These are phyloP conservation scores for Colletotrichum cereale DNA, from an alignment of 2,329 filamentous ascomycete species.

Conservation along the genomic window DNA sequence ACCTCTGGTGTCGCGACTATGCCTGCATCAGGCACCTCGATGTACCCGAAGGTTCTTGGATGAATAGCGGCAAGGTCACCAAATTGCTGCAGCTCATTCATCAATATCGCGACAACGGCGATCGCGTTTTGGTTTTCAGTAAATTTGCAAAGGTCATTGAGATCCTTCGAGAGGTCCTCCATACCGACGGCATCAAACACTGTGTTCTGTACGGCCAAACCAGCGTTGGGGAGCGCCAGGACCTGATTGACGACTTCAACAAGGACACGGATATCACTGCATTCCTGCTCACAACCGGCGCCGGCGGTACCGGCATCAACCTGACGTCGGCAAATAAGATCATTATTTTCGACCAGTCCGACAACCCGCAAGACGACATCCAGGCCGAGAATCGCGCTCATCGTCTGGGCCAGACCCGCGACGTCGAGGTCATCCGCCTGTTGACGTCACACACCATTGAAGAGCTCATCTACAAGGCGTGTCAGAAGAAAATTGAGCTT, in stretches of 20 bases:
- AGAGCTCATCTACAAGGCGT: slow-evolving; percentile 91
- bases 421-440: slow-evolving; percentile 90
- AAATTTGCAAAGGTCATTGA: slow-evolving; percentile 94
- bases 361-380: slow-evolving; percentile 98
- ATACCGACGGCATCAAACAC: slow-evolving; percentile 78
- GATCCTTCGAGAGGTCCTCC: slow-evolving; percentile 86
- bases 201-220: slow-evolving; percentile 90
- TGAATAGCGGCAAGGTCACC: slow-evolving; percentile 84
- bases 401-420: slow-evolving; percentile 89
- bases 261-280: slow-evolving; percentile 82
- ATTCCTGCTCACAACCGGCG: slow-evolving; percentile 93
- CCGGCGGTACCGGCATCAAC: slow-evolving; percentile 97
- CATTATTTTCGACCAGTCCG: slow-evolving; percentile 95
- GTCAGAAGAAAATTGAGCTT: slow-evolving; percentile 91
- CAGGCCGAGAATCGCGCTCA: slow-evolving; percentile 98
- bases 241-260: slow-evolving; percentile 89
- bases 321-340: slow-evolving; percentile 96
- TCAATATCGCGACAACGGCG: slow-evolving; percentile 81
- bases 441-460: slow-evolving; percentile 88
- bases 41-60: slow-evolving; percentile 64
- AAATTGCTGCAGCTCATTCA: slow-evolving; percentile 81
- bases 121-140: slow-evolving; percentile 90
- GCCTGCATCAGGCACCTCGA: slow-evolving; percentile 67
- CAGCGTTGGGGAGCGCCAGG: slow-evolving; percentile 84
- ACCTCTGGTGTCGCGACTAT: slow-evolving; percentile 74